Conservation (phyloP, 345 rosid species). For the Eucalyptus virginea region DNA sequence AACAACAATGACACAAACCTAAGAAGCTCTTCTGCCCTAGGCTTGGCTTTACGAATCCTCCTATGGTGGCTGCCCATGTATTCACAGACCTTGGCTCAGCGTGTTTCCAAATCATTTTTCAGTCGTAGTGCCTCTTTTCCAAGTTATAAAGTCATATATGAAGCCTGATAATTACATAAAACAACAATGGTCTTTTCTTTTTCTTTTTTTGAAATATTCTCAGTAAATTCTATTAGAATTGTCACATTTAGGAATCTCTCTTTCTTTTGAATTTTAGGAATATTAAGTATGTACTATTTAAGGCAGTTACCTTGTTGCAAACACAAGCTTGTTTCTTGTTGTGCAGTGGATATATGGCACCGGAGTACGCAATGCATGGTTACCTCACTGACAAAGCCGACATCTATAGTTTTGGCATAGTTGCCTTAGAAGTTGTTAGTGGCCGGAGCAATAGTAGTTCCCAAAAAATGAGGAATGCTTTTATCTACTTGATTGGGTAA, state of each 20-base stretch:
- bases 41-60: not conserved
- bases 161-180: not conserved
- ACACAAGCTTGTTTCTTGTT: not conserved
- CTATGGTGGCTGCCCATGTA: not conserved
- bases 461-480: not conserved
- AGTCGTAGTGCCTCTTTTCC: not conserved
- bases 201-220: not conserved
- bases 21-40: not conserved
- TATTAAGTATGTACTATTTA: not conserved
- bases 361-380: slow-evolving; percentile 23
- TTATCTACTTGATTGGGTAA: slow-evolving; percentile 25
- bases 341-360: slow-evolving; percentile 28
- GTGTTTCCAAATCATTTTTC: not conserved
- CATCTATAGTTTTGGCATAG: slow-evolving; percentile 26
- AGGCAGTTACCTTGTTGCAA: not conserved
- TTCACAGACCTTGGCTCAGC: not conserved
- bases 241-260: not conserved
- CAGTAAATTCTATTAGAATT: not conserved
- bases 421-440: slow-evolving; percentile 16
- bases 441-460: slow-evolving; percentile 6
- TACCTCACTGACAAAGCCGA: slow-evolving; percentile 20
- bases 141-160: not conserved
- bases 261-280: not conserved
- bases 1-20: too few species aligned
- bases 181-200: not conserved